phyloP scores from a whole-genome alignment of 805 yeast genomes.

The Wickerhamiella azymoides region DNA sequence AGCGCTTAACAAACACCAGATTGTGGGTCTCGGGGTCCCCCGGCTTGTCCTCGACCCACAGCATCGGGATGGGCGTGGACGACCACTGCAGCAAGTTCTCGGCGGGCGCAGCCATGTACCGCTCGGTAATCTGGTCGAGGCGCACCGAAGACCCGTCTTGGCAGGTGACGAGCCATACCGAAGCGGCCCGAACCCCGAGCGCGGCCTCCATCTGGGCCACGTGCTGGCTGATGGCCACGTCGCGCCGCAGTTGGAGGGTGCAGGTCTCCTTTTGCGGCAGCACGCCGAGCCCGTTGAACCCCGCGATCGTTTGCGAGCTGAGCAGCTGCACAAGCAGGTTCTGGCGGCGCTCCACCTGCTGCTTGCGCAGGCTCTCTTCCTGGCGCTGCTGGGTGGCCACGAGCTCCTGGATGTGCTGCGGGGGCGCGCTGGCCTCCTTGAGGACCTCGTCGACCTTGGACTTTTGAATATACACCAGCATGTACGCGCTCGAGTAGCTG shows the following conservation, averaged over 20 bases:
- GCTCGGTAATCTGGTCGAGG: background rate
- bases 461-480: slow-evolving; percentile 84
- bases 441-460: slow-evolving; percentile 43
- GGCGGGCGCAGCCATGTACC: slow-evolving; percentile 3
- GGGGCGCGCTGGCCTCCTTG: slow-evolving; percentile 38
- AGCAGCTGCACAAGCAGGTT: background rate
- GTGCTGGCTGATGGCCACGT: slow-evolving; percentile 4
- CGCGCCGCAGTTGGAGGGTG: slow-evolving; percentile 11
- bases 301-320: background rate
- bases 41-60: slow-evolving; percentile 13
- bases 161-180: slow-evolving; percentile 4
- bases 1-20: slow-evolving; percentile 16
- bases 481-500: slow-evolving; percentile 88
- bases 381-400: slow-evolving; percentile 51
- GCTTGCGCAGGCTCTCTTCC: slow-evolving; percentile 38
- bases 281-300: slow-evolving; percentile 12
- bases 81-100: slow-evolving; percentile 13
- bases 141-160: background rate
- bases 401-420: slow-evolving; percentile 52
- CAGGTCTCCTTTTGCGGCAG: slow-evolving; percentile 9
- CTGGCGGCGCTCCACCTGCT: slow-evolving; percentile 51
- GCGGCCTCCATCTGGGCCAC: slow-evolving; percentile 40
- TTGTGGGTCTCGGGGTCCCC: slow-evolving; percentile 8
- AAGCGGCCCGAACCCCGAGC: slow-evolving; percentile 48
- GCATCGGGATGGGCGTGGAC: slow-evolving; percentile 8